These are phyloP conservation scores for Penicillium fuscoglaucum DNA, from an alignment of 2,329 filamentous ascomycete genomes.

Conservation along the genomic window DNA sequence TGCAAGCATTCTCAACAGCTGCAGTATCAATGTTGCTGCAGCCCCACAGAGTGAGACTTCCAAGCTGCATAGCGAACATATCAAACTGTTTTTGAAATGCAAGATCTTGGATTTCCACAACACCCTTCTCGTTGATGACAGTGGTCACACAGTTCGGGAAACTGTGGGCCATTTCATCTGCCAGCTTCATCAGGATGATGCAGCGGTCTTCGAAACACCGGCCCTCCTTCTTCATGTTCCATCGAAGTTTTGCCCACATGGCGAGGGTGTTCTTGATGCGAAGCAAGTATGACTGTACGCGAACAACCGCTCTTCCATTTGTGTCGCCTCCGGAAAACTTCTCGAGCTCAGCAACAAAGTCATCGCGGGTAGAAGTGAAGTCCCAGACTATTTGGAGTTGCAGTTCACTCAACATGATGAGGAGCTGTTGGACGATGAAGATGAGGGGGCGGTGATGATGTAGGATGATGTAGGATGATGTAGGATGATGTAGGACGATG, in stretches of 20 bases:
- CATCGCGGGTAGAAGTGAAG: not conserved
- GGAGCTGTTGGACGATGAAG: not conserved
- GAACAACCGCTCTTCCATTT: not conserved
- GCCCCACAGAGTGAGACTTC: not conserved
- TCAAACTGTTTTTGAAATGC: rapidly evolving
- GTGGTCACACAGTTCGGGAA: not conserved
- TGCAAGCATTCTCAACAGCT: not conserved
- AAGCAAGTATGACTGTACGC: not conserved
- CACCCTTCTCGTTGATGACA: not conserved
- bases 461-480: not conserved
- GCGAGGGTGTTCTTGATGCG: not conserved
- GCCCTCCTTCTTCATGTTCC: not conserved
- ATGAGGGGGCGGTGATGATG: not conserved
- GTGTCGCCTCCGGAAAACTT: not conserved
- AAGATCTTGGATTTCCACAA: rapidly evolving
- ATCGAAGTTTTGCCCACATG: not conserved
- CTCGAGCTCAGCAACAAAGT: not conserved
- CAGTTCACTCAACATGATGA: not conserved
- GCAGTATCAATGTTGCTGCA: not conserved
- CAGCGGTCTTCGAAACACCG: not conserved
- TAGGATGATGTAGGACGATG: not conserved
- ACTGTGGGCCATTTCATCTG: not conserved
- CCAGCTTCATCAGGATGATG: not conserved
- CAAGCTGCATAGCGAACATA: not conserved
- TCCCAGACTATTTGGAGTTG: not conserved